phyloP scores from a whole-genome alignment of 495 filamentous ascomycete species.

The Annulohypoxylon maeteangense region DNA sequence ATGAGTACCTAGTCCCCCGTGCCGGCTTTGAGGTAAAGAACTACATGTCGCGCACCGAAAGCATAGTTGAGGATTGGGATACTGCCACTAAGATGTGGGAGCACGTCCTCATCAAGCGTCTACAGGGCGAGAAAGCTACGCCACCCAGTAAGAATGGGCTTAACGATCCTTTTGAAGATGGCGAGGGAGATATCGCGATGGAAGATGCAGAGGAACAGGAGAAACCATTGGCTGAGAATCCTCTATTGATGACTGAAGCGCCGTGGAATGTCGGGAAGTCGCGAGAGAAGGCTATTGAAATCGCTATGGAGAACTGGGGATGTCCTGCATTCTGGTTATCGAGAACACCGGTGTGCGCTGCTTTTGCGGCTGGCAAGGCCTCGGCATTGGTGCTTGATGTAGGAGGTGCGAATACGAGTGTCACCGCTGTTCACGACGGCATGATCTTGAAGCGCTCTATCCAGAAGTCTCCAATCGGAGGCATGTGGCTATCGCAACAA shows the following conservation, averaged over 20 bases:
- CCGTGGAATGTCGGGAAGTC: constrained; percentile 90
- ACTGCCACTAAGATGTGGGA: constrained; percentile 90
- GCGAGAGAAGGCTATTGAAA: constrained; percentile 90
- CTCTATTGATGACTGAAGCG: constrained; percentile 92
- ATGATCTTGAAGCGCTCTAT: constrained; percentile 91
- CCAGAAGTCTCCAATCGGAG: constrained; percentile 83
- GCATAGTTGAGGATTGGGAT: constrained; percentile 96
- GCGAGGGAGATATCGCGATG: constrained; percentile 72
- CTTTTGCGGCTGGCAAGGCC: constrained; percentile 91
- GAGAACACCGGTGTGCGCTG: constrained; percentile 63
- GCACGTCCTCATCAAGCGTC: constrained; percentile 72
- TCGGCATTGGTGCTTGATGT: constrained; percentile 92
- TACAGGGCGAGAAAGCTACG: constrained; percentile 75
- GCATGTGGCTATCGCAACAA: constrained; percentile 89
- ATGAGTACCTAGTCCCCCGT: constrained; percentile 82
- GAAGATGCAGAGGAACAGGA: constrained; percentile 70
- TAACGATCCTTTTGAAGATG: constrained; percentile 71
- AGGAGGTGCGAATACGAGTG: constrained; percentile 87
- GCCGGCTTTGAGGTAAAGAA: constrained; percentile 83
- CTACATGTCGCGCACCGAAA: constrained; percentile 83
- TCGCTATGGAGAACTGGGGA: constrained; percentile 96
- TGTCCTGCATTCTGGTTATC: constrained; percentile 92
- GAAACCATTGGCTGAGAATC: constrained; percentile 85
- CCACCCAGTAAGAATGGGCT: constrained; percentile 76
- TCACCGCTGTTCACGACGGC: constrained; percentile 93